phyloP scores from a whole-genome alignment of 257 asterid genomes.

The Datura wrightii region DNA sequence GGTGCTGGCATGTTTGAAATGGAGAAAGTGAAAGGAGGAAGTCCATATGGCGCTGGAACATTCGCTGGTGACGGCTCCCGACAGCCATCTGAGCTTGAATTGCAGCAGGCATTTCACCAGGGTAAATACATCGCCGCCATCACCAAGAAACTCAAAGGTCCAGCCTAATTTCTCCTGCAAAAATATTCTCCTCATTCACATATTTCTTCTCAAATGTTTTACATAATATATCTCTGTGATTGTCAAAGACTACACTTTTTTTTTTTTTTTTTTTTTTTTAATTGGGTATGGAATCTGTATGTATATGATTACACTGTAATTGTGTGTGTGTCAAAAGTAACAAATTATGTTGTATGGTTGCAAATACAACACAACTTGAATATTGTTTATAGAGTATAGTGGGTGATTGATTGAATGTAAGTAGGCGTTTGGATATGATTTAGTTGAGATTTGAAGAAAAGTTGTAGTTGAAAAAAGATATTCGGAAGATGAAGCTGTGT shows the following conservation, averaged over 20 bases:
- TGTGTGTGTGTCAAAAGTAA: background rate
- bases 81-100: conserved; percentile 59
- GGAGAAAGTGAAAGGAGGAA: conserved; percentile 83
- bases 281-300: background rate
- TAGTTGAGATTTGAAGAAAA: background rate
- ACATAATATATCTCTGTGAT: background rate
- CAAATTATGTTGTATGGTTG: background rate
- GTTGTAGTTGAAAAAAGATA: background rate
- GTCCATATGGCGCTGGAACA: conserved; percentile 91
- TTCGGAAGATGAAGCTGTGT: background rate
- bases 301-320: conserved; percentile 4
- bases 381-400: background rate
- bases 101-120: conserved; percentile 64
- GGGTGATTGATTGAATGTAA: background rate
- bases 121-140: conserved; percentile 64
- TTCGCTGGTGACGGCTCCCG: conserved; percentile 77
- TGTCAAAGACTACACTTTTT: background rate
- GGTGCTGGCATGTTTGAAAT: conserved; percentile 89
- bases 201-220: background rate
- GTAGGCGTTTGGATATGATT: background rate
- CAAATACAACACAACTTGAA: conserved; percentile 22
- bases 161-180: conserved; percentile 41
- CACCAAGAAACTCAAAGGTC: conserved; percentile 59
- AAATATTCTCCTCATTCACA: conserved; percentile 21
- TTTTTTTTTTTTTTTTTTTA: no score